phyloP scores from a whole-genome alignment of 345 rosid genomes.

The Microcos paniculata region DNA sequence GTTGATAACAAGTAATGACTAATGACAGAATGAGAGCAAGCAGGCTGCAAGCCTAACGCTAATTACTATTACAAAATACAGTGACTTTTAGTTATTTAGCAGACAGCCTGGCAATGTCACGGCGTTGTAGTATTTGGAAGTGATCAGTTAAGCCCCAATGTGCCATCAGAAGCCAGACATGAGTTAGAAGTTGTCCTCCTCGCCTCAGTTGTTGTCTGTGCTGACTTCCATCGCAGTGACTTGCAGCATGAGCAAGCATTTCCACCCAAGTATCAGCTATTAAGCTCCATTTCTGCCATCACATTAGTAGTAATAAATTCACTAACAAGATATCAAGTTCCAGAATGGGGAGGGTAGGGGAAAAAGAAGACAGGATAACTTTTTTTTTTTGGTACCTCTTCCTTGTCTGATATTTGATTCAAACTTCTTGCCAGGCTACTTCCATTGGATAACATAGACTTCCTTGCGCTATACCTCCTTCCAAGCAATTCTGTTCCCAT shows the following conservation, averaged over 20 bases:
- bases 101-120: not conserved
- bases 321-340: not conserved
- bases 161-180: not conserved
- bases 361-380: not conserved
- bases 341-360: not conserved
- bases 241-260: slow-evolving; percentile 35
- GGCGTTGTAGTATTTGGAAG: not conserved
- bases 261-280: slow-evolving; percentile 46
- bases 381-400: not conserved
- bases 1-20: too few species aligned
- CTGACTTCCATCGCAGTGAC: slow-evolving; percentile 29
- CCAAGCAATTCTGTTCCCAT: not conserved
- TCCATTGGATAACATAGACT: not conserved
- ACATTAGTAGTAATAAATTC: not conserved
- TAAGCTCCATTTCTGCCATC: slow-evolving; percentile 33
- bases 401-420: not conserved
- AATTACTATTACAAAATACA: too few species aligned
- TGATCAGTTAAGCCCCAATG: not conserved
- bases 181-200: slow-evolving; percentile 41
- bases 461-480: not conserved
- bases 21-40: too few species aligned
- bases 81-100: not conserved
- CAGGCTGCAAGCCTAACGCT: too few species aligned
- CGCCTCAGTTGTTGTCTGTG: slow-evolving; percentile 33
- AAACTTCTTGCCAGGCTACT: not conserved